Evolutionary conservation across 441 rosid species (phyloP), one percentile per base, ranked within the genome.

Genomic region (Manihot esculenta): DNA sequence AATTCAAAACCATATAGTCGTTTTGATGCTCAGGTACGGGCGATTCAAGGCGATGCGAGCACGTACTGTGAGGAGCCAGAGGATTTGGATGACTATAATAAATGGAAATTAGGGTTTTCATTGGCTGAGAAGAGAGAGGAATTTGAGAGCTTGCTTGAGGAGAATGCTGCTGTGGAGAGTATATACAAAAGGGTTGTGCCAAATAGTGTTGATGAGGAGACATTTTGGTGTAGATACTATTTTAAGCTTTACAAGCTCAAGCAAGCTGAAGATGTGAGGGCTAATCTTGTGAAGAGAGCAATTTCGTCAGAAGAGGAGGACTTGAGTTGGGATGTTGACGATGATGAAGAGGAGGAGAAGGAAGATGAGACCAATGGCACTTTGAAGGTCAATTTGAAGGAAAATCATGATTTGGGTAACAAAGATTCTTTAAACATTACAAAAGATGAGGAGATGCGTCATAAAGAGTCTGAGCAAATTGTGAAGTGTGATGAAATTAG

Each of bases 151-250:
- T 72, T 90, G 67, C 13, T 84, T 11, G 56, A 66, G 18, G 88
- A 71, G 72, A 87, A 84, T 77, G 74, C 73, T 33, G 63, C 47
- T 18, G 53, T 90, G 33, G 77, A 69, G 42, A 82, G 64, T 64
- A 75, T 89, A 10, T 85, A 81, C 14, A 75, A 67, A 9, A 73
- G 64, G 73, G 48, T 81, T 24, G 95, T 84, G 14, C 87, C 89
- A 18, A 48, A 53, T 51, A 67, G 71, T 55, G 83, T 85, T 23
- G 97, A 85, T 78, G 82, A 72, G n/a, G 89, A 80, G 71, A 77
- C 64, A 38, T 92, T 87, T 62, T 90, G 98, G 98, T 63, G 57
- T 56, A 87, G 89, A 72, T 90, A 90, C 44, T 92, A 77, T 24
- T 92, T 84, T 62, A 84, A 77, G 76, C 74, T 88, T 71, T 70